Conservation (phyloP, 257 asterid genomes). For the Gardenia jasminoides region DNA sequence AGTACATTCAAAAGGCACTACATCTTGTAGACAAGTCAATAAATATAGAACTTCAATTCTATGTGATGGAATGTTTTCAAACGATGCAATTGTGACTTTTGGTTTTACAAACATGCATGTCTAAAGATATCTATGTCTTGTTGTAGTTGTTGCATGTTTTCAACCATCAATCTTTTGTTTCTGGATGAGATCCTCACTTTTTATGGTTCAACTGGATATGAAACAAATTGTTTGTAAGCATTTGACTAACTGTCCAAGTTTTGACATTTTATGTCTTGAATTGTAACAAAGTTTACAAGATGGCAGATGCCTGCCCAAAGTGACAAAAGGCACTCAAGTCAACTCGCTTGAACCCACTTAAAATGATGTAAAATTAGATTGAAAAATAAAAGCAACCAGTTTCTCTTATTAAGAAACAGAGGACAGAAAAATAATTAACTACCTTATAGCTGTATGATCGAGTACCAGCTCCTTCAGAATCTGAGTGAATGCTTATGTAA, state of each 20-base stretch:
- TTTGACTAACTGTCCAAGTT: not conserved
- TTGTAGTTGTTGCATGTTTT: not conserved
- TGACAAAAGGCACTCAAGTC: not conserved
- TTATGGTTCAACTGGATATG: not conserved
- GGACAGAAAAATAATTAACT: conserved; percentile 11
- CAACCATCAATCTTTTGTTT: not conserved
- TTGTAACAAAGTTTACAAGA: not conserved
- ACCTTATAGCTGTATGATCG: conserved; percentile 98
- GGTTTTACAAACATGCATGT: not conserved
- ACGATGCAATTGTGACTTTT: not conserved
- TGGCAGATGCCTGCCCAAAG: not conserved
- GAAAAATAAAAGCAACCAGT: too few relatives aligned
- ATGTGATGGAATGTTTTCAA: too few relatives aligned
- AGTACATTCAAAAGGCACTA: too few relatives aligned
- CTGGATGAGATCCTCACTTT: not conserved
- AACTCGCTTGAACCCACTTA: not conserved
- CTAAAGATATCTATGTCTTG: not conserved
- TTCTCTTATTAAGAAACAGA: not conserved
- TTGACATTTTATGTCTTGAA: not conserved
- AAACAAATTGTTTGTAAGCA: not conserved
- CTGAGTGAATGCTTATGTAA: conserved; percentile 91
- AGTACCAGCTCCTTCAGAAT: conserved; percentile 92
- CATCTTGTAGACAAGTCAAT: not conserved
- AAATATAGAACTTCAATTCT: not conserved
- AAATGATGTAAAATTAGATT: not conserved